Conservation (phyloP, 2,329 filamentous ascomycete species). For the Stagonosporopsis vannaccii region DNA sequence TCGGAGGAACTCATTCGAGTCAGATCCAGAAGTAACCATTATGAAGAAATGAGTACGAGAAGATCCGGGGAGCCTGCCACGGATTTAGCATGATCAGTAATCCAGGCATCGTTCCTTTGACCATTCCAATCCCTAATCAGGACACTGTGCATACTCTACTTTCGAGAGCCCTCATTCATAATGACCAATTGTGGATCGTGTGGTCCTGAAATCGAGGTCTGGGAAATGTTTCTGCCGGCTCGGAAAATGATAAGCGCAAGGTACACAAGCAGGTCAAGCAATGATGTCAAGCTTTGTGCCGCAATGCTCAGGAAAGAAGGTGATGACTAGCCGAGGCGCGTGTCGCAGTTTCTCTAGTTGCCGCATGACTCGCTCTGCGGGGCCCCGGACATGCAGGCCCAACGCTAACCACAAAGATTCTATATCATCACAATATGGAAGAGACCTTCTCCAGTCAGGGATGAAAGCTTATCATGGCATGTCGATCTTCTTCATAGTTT, state of each 20-base stretch:
- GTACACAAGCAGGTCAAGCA: constrained; percentile 1
- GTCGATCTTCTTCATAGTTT: neutral
- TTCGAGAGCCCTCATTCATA: no score
- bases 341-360: neutral
- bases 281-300: constrained; percentile 6
- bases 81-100: no score
- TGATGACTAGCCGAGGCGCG: neutral
- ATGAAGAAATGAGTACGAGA: no score
- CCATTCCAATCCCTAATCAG: no score
- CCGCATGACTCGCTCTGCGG: constrained; percentile 18
- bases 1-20: neutral
- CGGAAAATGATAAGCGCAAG: neutral
- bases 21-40: no score
- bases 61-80: no score
- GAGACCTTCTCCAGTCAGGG: constrained; percentile 16
- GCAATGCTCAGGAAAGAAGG: neutral
- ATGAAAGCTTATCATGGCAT: constrained; percentile 3
- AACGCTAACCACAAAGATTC: constrained; percentile 10
- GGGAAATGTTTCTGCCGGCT: constrained; percentile 5
- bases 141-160: no score
- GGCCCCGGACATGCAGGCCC: constrained; percentile 12
- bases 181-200: no score
- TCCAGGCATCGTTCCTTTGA: no score
- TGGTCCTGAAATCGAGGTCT: neutral
- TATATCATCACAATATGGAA: constrained; percentile 2